These are phyloP conservation scores for Fusarium hostae DNA, from an alignment of 2,329 filamentous ascomycete genomes.

Conservation along the genomic window DNA sequence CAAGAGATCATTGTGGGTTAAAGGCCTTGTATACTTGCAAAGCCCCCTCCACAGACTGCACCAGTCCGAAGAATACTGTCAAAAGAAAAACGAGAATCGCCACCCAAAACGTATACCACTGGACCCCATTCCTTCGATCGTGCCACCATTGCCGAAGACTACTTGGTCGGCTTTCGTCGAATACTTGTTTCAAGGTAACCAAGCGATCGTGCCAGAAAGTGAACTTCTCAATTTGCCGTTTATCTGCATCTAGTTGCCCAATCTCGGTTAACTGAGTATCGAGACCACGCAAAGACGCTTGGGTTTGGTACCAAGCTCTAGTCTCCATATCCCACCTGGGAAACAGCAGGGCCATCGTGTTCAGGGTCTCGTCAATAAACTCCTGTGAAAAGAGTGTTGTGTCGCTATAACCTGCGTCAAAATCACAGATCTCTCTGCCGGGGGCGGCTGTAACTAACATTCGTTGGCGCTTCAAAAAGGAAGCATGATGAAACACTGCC, in stretches of 20 bases:
- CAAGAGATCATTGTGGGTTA: not conserved
- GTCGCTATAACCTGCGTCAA: not conserved
- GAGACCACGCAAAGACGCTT: not conserved
- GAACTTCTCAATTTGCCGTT: not conserved
- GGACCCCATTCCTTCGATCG: not conserved
- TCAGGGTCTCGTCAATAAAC: not conserved
- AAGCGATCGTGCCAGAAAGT: not conserved
- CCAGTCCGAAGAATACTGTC: not conserved
- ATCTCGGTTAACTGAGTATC: not conserved
- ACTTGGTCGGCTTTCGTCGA: too few relatives aligned
- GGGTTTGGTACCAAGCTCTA: not conserved
- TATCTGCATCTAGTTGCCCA: not conserved
- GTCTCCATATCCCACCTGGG: not conserved
- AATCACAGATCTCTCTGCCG: not conserved
- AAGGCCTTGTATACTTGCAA: constrained; percentile 1
- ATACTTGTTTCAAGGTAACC: too few relatives aligned
- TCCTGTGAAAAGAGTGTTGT: not conserved
- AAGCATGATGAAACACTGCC: not conserved
- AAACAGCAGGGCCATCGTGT: not conserved
- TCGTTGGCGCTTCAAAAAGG: not conserved
- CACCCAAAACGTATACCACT: not conserved
- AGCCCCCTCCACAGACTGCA: not conserved
- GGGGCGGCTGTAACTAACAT: not conserved
- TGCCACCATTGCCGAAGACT: not conserved
- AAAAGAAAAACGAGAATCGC: not conserved